Evolutionary conservation across 768 basidiomycete genomes (phyloP), one percentile per base, ranked within the genome.

Genomic region (Cytidiella melzeri): DNA sequence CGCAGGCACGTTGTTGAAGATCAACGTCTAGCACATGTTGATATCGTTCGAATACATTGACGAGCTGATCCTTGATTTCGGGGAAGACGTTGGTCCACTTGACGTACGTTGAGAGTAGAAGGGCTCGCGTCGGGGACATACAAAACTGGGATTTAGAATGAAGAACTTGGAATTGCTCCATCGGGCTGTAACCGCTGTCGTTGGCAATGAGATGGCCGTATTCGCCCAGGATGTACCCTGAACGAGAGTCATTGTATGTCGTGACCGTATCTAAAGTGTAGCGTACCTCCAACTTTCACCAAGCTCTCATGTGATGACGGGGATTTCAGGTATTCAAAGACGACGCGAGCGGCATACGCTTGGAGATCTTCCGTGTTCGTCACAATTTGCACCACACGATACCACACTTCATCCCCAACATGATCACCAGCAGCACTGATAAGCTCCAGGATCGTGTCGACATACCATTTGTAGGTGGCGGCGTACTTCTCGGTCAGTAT

Each of bases 71-170:
- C 59, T 94, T 96, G 69, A 99, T 96, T 66, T 99, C 96, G 18
- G 96, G 96, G 68, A 98, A 99, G 49, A 99, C 90, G 64, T 99
- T 99, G 55, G 96, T 92, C 95, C 95, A 98, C 78, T 99, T 99
- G 72, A 97, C 86, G 64, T 99, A 99, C 1, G 96, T 97, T 10
- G 96, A 95, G 28, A 99, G 74, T 23, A 99, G 80, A 25, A 99
- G 75, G 0, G 94, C 87, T 27, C 95, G 82, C 6, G 96, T 98
- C 25, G 93, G 72, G 4, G 94, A 92, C 30, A 88, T 78, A 62
- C 94, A 96, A 62, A 92, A 89, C 64, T 95, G 92, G 12, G 93
- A 94, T 64, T 97, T 98, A 5, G 91, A 81, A 67, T 99, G 94
- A 5, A 98, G 70, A 3, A 87, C 73, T 55, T 89, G 87, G 66